Evolutionary conservation across 306 rosid genomes (phyloP).

Genomic region (Vigna unguiculata): DNA sequence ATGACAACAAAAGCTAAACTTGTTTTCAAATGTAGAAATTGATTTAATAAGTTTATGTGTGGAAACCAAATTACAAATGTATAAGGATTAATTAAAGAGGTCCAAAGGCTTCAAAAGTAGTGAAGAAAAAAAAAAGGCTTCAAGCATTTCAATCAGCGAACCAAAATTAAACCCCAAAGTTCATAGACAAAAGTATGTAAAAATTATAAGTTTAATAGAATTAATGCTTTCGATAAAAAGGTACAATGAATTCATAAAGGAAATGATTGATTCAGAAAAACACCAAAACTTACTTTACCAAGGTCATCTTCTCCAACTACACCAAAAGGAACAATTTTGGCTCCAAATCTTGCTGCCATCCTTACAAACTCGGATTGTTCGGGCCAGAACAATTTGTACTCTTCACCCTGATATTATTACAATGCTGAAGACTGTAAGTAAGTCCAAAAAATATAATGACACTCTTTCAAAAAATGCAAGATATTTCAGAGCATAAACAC

Average conservation of each 20-base stretch:
- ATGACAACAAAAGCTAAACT: too few relatives aligned
- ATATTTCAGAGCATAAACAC: slow-evolving; percentile 33
- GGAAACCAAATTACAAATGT: too few relatives aligned
- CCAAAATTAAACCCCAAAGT: background rate
- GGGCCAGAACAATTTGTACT: slow-evolving; percentile 90
- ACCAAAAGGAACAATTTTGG: slow-evolving; percentile 91
- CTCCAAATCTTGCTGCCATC: slow-evolving; percentile 93
- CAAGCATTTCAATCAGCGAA: background rate
- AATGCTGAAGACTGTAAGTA: background rate
- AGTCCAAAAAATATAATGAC: background rate
- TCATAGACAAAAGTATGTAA: slow-evolving; percentile 17
- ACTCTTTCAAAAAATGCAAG: background rate
- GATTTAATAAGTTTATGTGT: too few relatives aligned
- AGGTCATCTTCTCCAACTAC: slow-evolving; percentile 92
- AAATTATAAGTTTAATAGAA: slow-evolving; percentile 1
- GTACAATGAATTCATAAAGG: background rate
- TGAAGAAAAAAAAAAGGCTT: too few relatives aligned
- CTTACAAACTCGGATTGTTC: slow-evolving; percentile 93
- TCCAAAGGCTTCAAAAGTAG: too few relatives aligned
- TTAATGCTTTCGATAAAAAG: slow-evolving; percentile 9
- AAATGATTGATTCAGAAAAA: slow-evolving; percentile 17
- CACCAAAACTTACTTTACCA: slow-evolving; percentile 64
- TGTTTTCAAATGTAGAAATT: too few relatives aligned
- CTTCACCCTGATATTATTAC: slow-evolving; percentile 75
- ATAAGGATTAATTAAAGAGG: too few relatives aligned